Base-by-base conservation (phyloP, 805 yeast species). In the Tetrapisispora arboricola region DNA sequence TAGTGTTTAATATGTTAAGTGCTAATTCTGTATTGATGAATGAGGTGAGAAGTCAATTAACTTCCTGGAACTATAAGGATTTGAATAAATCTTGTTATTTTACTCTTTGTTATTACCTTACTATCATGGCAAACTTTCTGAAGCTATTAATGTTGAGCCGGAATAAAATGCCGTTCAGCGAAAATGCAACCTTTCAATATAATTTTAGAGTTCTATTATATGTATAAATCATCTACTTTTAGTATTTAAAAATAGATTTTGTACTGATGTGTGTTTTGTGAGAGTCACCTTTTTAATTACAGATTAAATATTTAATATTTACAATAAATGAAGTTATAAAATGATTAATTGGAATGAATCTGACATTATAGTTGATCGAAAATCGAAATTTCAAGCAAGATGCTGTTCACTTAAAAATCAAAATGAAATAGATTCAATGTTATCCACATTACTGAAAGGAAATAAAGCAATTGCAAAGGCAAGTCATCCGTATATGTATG, bases 401-500 rank as follows among this genome's bases (percentile, higher is more conserved):
- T 71, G 76, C 41, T 68, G 71, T 1, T 49, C 57, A 0, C 47
- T 82, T 0, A 35, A 41, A 0, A 51, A 63, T 17, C 56, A 65
- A 12, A 46, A 58, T 0, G 76, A 77, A 2, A 68, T 83, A 0
- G 60, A 69, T 1, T 32, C 22, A 0, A 51, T 73, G 1, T 48
- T 83, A 4, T 46, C 60, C 12, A 60, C 67, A 22, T 62, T 84
- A 11, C 46, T 70, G 8, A 39, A 43, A 1, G 53, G 63, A 5
- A 73, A 78, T 49, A 77, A 76, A 49, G 53, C 64, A 3, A 57
- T 80, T 0, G 52, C 58, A 1, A 75, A 72, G 47, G 83, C 94
- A 0, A 65, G 80, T 5, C 95, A 84, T 58, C 84, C 80, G 6
- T 71, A 73, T 39, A 84, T 84, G 68, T 67, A 71, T 37, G 94